Evolutionary conservation across 179 eudicot genomes (phyloP).

Genomic region (Beta corolliflora): DNA sequence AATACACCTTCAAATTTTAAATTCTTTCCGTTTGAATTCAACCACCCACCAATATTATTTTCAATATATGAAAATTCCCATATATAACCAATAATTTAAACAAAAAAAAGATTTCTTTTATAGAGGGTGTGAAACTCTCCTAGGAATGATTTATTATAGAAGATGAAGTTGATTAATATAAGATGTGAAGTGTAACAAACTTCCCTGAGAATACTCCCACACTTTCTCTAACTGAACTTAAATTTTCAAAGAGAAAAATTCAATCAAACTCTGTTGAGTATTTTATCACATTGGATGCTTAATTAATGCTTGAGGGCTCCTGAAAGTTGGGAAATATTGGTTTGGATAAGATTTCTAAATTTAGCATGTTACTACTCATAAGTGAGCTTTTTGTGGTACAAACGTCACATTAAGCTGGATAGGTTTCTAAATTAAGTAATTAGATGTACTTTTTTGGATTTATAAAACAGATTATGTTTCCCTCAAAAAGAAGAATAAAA

Average conservation of each 20-base stretch:
- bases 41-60: background rate
- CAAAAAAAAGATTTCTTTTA: too few relatives aligned
- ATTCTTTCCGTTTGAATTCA: background rate
- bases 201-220: background rate
- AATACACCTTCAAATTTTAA: constrained; percentile 22
- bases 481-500: too few relatives aligned
- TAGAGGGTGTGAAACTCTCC: too few relatives aligned
- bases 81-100: background rate
- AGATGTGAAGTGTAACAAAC: background rate
- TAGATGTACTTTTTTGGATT: background rate
- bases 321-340: background rate
- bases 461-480: too few relatives aligned
- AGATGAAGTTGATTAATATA: background rate
- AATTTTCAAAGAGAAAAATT: background rate
- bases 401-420: background rate
- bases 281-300: background rate
- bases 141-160: too few relatives aligned
- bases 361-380: background rate
- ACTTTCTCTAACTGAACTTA: background rate
- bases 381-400: background rate
- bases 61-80: background rate
- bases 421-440: background rate
- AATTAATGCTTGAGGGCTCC: background rate
- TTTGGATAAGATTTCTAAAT: background rate
- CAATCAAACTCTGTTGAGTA: background rate